Evolutionary conservation across 2,329 filamentous ascomycete genomes (phyloP), one percentile per base, ranked within the genome.

Genomic region (Myriosclerotinia duriaeana): DNA sequence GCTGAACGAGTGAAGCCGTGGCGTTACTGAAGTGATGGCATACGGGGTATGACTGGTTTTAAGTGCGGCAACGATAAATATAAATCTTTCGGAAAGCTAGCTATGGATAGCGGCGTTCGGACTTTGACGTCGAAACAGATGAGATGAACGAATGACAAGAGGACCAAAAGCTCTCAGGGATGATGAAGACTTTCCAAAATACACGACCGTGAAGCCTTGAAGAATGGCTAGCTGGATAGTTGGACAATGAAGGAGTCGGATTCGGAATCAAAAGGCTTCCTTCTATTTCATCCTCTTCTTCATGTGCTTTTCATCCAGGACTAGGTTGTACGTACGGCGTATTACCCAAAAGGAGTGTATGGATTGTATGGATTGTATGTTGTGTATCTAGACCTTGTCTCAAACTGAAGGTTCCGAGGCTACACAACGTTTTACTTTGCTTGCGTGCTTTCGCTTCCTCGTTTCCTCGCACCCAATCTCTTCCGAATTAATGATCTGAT

Each of bases 301-400:
- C 58, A 60, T 44, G 58, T 50, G 50, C 30, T 38, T 5, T 60
- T 60, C 58, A 60, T 60, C 58, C 58, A 60, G 20, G 48, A 44
- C 50, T 48, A 5, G 44, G 58, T 60, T 15, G 58, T 26, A 50
- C 58, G 58, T 50, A 50, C 44, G 44, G 58, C n/a, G 44, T 50
- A 60, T 50, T 60, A 26, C 30, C 58, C 58, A 60, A 48, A 60
- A 50, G 30, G 58, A 60, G 58, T 22, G 56, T 50, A 26, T 60
- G 30, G 58, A 50, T 48, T 17, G 17, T 60, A 50, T 60, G 58
- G 58, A 50, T 48, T 22, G 12, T 60, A 50, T 60, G 58, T 60
- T 60, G 58, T 60, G 58, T 60, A 60, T 50, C 58, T 20, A 60
- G 30, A 38, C 58, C 30, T 60, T 50, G 58, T 60, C 58, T 60